phyloP scores from a whole-genome alignment of 2,329 filamentous ascomycete genomes.

The Fusarium verrucosum region DNA sequence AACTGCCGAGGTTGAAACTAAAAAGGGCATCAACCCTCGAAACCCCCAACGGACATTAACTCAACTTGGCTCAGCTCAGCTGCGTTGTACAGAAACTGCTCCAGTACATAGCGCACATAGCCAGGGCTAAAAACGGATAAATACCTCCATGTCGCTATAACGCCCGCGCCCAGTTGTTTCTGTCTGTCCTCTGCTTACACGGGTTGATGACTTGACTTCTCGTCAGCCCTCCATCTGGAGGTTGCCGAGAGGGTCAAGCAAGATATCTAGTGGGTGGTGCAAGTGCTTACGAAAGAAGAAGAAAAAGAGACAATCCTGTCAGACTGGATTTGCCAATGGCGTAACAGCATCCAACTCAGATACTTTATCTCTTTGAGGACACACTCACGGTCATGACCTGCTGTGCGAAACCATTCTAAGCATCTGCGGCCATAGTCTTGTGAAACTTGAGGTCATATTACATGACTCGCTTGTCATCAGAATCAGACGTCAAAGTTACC shows the following conservation, averaged over 20 bases:
- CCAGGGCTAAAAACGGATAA: slow-evolving; percentile 28
- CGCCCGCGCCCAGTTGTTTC: slow-evolving; percentile 3
- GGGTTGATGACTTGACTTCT: slow-evolving; percentile 6
- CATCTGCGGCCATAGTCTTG: not conserved
- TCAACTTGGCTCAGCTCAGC: not conserved
- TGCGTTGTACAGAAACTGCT: slow-evolving; percentile 2
- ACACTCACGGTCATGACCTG: not conserved
- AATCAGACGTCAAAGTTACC: slow-evolving; percentile 31
- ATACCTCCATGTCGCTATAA: slow-evolving; percentile 28
- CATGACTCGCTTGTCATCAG: slow-evolving; percentile 35
- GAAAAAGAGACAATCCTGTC: slow-evolving; percentile 1
- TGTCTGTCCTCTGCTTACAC: slow-evolving; percentile 10
- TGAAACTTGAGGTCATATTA: slow-evolving; percentile 4
- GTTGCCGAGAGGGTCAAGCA: not conserved
- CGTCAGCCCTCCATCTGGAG: slow-evolving; percentile 26
- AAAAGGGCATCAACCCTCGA: slow-evolving; percentile 5
- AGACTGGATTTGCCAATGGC: slow-evolving; percentile 1
- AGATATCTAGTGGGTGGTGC: slow-evolving; percentile 6
- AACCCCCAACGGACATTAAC: slow-evolving; percentile 3
- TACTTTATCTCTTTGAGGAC: not conserved
- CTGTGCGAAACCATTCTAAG: not conserved
- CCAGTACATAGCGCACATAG: not conserved
- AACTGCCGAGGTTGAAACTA: slow-evolving; percentile 36
- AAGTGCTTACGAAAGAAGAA: slow-evolving; percentile 23
- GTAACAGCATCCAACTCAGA: slow-evolving; percentile 4